Evolutionary conservation across 345 rosid genomes (phyloP).

Genomic region (Acer saccharum): DNA sequence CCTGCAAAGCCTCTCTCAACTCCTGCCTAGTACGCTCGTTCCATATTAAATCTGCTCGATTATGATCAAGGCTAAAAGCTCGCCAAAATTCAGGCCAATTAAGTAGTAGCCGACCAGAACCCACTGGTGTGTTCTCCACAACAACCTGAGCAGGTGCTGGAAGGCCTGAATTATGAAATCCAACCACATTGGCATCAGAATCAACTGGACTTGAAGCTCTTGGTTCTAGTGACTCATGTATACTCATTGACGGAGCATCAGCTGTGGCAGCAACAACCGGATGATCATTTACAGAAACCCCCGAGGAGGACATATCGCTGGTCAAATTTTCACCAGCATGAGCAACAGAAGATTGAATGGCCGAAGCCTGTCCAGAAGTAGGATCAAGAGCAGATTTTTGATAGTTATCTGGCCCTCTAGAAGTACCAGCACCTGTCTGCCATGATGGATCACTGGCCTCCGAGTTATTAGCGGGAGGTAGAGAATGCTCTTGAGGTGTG

Average conservation of each 20-base stretch:
- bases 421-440: conserved; percentile 42
- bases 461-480: conserved; percentile 46
- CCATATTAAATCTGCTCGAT: conserved; percentile 99
- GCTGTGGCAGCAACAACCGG: conserved; percentile 38
- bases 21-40: conserved; percentile 99
- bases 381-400: conserved; percentile 49
- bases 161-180: conserved; percentile 54
- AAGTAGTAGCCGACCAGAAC: conserved; percentile 87
- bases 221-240: conserved; percentile 50
- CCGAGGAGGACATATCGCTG: conserved; percentile 40
- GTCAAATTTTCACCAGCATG: conserved; percentile 51
- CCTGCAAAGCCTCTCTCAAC: conserved; percentile 92
- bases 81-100: conserved; percentile 99
- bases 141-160: conserved; percentile 99
- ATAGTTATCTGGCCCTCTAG: conserved; percentile 52
- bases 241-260: conserved; percentile 39
- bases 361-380: conserved; percentile 48
- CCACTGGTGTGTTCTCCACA: conserved; percentile 88
- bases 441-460: conserved; percentile 60
- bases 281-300: conserved; percentile 56
- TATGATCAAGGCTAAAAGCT: conserved; percentile 97
- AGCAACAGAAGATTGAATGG: conserved; percentile 32
- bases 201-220: conserved; percentile 45
- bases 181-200: conserved; percentile 46
- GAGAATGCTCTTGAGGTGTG: conserved; percentile 63